Base-by-base conservation (phyloP, 2,329 filamentous ascomycete species). In the Penicillium freii region DNA sequence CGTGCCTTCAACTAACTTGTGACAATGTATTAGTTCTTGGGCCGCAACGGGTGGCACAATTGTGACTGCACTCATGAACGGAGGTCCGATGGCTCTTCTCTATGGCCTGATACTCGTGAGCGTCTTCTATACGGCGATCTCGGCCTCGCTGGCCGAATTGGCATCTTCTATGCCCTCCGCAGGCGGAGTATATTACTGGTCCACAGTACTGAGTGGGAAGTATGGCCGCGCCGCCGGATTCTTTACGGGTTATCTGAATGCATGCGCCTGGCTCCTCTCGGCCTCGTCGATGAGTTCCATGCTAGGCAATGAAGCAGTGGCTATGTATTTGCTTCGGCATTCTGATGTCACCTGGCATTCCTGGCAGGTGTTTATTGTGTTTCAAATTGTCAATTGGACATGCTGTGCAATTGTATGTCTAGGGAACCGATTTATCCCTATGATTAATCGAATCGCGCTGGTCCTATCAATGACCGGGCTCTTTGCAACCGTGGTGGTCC, bases 71-170 rank as follows among this genome's bases (percentile, higher is more conserved):
- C 79, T 84, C 46, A 79, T 79, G 65, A 85, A 86, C 71, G 84
- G 84, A 40, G 84, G 84, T 0, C 81, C 83, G 0, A 82, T 84
- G 6, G 83, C 83, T 1, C 81, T 86, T 0, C 64, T 86, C 0
- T 86, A 84, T 66, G 83, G 84, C 60, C 81, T 86, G 25, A 67
- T 77, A 27, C 62, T 71, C 4, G 73, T 73, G 29, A 73, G 70
- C 25, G 59, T 76, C 19, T 83, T 82, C 62, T 85, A 85, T 70
- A 80, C 79, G 63, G 71, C 79, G 36, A 77, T 85, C 23, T 81
- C 80, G 0, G 80, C 81, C 2, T 82, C 78, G 19, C 75, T 85
- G 34, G 81, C 82, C 29, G 83, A 85, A 66, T 74, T 85, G 0
- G 80, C 82, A 2, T 83, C 80, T 25, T 79, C 82, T 0, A 82